Evolutionary conservation across 108 stramenopile genomes (phyloP).

Genomic region (Pseudonitzschia multistriata): DNA sequence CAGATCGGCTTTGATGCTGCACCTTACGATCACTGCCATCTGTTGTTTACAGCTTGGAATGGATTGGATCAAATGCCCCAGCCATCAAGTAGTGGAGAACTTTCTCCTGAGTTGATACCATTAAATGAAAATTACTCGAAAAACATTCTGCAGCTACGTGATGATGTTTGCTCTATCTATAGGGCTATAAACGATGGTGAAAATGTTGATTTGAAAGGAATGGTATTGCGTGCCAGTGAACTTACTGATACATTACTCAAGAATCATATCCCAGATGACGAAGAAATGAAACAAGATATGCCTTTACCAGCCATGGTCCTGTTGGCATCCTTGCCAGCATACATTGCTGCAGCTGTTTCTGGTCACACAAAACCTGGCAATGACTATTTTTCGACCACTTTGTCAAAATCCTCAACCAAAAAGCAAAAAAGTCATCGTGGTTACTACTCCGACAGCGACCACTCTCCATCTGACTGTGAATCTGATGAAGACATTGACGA

Average conservation of each 20-base stretch:
- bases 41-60: conserved; percentile 79
- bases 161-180: conserved; percentile 41
- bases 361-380: conserved; percentile 55
- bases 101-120: conserved; percentile 1
- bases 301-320: conserved; percentile 35
- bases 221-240: conserved; percentile 24
- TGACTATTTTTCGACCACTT: conserved; percentile 31
- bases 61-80: conserved; percentile 28
- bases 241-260: conserved; percentile 18
- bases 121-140: conserved; percentile 12
- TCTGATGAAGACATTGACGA: conserved; percentile 41
- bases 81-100: conserved; percentile 5
- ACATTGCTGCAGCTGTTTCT: conserved; percentile 55
- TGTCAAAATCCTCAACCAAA: conserved; percentile 6
- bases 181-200: conserved; percentile 8
- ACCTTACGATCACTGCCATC: conserved; percentile 48
- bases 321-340: conserved; percentile 49
- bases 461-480: conserved; percentile 26
- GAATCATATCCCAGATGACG: conserved; percentile 15
- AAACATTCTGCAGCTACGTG: conserved; percentile 30
- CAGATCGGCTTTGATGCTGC: conserved; percentile 51
- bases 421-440: conserved; percentile 20
- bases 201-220: conserved; percentile 7
- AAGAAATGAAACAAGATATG: conserved; percentile 4
- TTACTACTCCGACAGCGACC: conserved; percentile 34